Conservation (phyloP, 108 stramenopile genomes). For the Discostella stelligeroides region DNA sequence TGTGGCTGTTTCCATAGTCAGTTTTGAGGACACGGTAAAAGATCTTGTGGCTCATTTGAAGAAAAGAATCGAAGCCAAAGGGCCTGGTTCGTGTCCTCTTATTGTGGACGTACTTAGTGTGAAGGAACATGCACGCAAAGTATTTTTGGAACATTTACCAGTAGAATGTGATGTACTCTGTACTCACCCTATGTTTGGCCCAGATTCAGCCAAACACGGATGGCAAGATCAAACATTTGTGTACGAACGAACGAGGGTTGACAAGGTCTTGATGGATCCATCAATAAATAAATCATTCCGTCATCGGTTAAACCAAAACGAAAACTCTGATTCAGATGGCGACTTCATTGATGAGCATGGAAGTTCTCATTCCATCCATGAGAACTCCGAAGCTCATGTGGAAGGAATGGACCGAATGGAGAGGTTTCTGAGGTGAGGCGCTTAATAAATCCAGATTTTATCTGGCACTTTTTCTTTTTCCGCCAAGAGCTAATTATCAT, state of each 20-base stretch:
- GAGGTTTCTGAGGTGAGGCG: slow-evolving; percentile 77
- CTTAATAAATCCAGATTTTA: neutral
- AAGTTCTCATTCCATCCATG: slow-evolving; percentile 58
- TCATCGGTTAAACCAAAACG: slow-evolving; percentile 1
- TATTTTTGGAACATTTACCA: slow-evolving; percentile 85
- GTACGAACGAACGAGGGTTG: slow-evolving; percentile 92
- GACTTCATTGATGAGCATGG: slow-evolving; percentile 31
- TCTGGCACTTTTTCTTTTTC: neutral
- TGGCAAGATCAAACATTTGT: slow-evolving; percentile 97
- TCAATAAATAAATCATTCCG: slow-evolving; percentile 13
- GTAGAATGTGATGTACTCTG: slow-evolving; percentile 90
- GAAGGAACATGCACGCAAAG: slow-evolving; percentile 92
- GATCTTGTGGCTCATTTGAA: slow-evolving; percentile 44
- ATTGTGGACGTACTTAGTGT: slow-evolving; percentile 97
- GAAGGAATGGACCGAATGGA: slow-evolving; percentile 85
- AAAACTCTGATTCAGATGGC: slow-evolving; percentile 19
- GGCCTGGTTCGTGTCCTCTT: slow-evolving; percentile 69
- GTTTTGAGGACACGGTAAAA: slow-evolving; percentile 76
- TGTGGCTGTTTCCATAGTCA: slow-evolving; percentile 97
- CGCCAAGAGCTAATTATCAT: neutral
- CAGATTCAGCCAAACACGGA: slow-evolving; percentile 49
- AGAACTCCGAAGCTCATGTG: slow-evolving; percentile 65
- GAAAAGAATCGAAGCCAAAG: slow-evolving; percentile 39
- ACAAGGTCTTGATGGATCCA: slow-evolving; percentile 50
- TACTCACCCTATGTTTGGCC: slow-evolving; percentile 99